phyloP scores from a whole-genome alignment of 1,284 basidiomycete genomes.

The Irpex sp. region DNA sequence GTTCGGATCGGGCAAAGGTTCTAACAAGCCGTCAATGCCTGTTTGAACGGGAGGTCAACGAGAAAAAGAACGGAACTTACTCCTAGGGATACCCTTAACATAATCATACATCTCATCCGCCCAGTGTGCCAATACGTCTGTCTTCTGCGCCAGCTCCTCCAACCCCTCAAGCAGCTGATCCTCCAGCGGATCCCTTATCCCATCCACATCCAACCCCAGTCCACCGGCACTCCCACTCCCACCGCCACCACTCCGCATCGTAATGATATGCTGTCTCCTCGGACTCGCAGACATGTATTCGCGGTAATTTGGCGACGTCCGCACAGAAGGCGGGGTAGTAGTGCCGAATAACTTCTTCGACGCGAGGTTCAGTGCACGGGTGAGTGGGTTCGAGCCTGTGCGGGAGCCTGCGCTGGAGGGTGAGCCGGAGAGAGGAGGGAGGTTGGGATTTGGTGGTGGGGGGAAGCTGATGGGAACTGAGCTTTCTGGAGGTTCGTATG shows the following conservation, averaged over 20 bases:
- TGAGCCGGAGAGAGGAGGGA: constrained; percentile 56
- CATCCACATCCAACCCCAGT: constrained; percentile 25
- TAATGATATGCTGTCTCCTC: constrained; percentile 40
- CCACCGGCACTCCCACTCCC: no score
- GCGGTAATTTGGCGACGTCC: constrained; percentile 25
- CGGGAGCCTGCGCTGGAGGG: constrained; percentile 58
- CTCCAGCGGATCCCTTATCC: constrained; percentile 72
- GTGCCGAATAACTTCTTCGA: constrained; percentile 89
- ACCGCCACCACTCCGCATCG: constrained; percentile 15
- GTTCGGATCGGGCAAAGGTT: constrained; percentile 69
- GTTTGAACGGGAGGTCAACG: background rate
- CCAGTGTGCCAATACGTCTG: constrained; percentile 88
- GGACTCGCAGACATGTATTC: constrained; percentile 43
- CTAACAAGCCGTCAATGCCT: constrained; percentile 33
- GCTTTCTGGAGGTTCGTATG: constrained; percentile 24
- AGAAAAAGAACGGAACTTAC: constrained; percentile 38
- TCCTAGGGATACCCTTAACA: constrained; percentile 74
- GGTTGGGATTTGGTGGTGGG: constrained; percentile 44
- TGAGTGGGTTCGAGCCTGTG: constrained; percentile 68
- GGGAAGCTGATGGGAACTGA: constrained; percentile 55
- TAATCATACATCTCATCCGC: constrained; percentile 90
- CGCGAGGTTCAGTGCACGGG: constrained; percentile 84
- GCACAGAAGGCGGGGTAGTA: constrained; percentile 20
- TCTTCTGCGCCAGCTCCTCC: constrained; percentile 94
- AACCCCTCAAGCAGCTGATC: constrained; percentile 72